Evolutionary conservation across 305 asterid genomes (phyloP), one percentile per base, ranked within the genome.

Genomic region (Caryopteris hybrid): DNA sequence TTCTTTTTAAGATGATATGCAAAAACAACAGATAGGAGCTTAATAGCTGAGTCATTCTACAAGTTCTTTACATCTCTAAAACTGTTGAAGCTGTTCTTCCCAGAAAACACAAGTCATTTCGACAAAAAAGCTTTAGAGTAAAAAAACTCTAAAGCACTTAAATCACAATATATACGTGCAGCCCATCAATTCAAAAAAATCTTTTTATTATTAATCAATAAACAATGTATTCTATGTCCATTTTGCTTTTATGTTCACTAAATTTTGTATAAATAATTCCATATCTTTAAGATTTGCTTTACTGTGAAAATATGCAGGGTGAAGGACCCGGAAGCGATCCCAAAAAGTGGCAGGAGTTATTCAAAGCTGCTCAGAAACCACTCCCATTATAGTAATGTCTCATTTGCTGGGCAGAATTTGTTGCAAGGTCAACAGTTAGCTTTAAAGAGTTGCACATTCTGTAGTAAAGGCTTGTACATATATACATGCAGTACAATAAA

Each of bases 241-340:
- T n/a, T n/a, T n/a, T n/a, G n/a, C n/a, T n/a, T n/a, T n/a, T n/a
- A n/a, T n/a, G n/a, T n/a, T n/a, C n/a, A n/a, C n/a, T n/a, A n/a
- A n/a, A n/a, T n/a, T n/a, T n/a, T n/a, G n/a, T n/a, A n/a, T n/a
- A n/a, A n/a, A n/a, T n/a, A n/a, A n/a, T n/a, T n/a, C n/a, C n/a
- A n/a, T n/a, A n/a, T n/a, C n/a, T n/a, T n/a, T n/a, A n/a, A n/a
- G n/a, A n/a, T n/a, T n/a, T n/a, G n/a, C n/a, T n/a, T n/a, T n/a
- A n/a, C n/a, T n/a, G 36, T 74, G 61, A 29, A 58, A 42, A 21
- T 29, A 73, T 69, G 86, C 85, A 90, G 97, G 98, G 96, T 13
- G 97, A 92, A 50, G 98, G 98, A 66, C 98, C 98, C 0, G 95
- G 96, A 80, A 88, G 70, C 43, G 96, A 88, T 79, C 76, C 73